Base-by-base conservation (phyloP, 1,284 basidiomycete genomes). In the Schizophyllum commune region DNA sequence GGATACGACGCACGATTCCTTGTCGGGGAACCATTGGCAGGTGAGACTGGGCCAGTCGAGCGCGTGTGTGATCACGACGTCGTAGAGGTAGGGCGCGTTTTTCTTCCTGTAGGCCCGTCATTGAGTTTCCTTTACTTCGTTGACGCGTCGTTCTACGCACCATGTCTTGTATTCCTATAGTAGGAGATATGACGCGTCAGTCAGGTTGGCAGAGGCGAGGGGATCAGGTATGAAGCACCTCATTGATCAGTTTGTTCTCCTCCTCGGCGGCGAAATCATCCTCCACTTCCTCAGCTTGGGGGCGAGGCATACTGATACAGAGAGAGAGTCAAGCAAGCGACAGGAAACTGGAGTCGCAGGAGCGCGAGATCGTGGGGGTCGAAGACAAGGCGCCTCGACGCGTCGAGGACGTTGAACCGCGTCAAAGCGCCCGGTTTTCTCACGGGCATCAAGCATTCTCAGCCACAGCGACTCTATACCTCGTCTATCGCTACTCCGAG, bases 1-100 rank as follows among this genome's bases (percentile, higher is more conserved):
- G 53, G 51, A 47, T 39, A 20, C 32, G 33, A 79, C 91, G 69
- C 69, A 95, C 94, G 84, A 83, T 75, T 98, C 94, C 74, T 89
- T 90, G 79, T 99, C 96, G 0, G 97, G 97, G 73, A 99, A 93
- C 97, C 97, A 99, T 77, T 99, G 97, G 73, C 93, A 96, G 2
- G 97, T 99, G 69, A 99, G 74, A 69, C 90, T 94, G 17, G 97
- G 97, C 97, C 97, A 99, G 73, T 98, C 95, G 60, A 99, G 82
- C 27, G 97, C 96, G 72, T 98, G 96, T 0, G 96, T 98, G 69
- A 99, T 91, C 66, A 99, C 93, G 20, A 96, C 83, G 75, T 99
- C 96, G 76, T 99, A 99, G 27, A 98, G 84, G 76, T 97, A 98
- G 20, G 94, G 94, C 56, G 94, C 92, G 76, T 97, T 96, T 80